A percentile compares a stretch with the other conserved stretches of the same genome.
phyloP scores from a whole-genome alignment of 495 filamentous ascomycete genomes.

The Neurospora sp. region DNA sequence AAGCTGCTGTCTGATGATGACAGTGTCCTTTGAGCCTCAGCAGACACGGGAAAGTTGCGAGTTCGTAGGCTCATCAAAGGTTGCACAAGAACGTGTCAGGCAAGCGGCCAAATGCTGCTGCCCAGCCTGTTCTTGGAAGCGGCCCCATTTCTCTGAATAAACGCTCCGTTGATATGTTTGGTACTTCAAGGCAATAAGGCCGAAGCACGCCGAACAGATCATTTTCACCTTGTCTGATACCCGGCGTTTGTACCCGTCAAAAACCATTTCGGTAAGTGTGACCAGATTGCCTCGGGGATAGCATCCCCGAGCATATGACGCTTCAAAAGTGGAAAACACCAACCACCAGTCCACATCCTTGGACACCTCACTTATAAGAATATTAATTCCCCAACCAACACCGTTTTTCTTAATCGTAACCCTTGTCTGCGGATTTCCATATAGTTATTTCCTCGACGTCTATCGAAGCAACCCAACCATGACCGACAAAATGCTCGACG shows the following conservation, averaged over 20 bases:
- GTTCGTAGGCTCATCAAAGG: neutral
- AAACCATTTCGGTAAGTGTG: neutral
- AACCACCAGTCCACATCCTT: neutral
- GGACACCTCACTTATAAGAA: neutral
- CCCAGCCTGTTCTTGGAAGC: neutral
- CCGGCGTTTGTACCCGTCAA: neutral
- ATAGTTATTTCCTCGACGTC: neutral
- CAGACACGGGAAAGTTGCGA: neutral
- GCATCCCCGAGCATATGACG: neutral
- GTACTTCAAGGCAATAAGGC: neutral
- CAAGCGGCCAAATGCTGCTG: neutral
- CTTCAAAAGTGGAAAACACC: neutral
- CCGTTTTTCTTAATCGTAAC: neutral
- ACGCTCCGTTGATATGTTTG: neutral
- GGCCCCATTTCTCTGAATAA: neutral
- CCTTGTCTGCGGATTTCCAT: neutral
- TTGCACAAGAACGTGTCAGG: neutral
- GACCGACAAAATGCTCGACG: slow-evolving; percentile 68
- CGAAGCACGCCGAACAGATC: neutral
- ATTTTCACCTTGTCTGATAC: neutral
- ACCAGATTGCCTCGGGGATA: neutral
- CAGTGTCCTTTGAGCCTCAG: neutral
- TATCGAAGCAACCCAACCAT: slow-evolving; percentile 16
- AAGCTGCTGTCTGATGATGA: neutral
- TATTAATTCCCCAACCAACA: neutral